phyloP scores from a whole-genome alignment of 1,139 yeast genomes.

The Taiozyma sp. region DNA sequence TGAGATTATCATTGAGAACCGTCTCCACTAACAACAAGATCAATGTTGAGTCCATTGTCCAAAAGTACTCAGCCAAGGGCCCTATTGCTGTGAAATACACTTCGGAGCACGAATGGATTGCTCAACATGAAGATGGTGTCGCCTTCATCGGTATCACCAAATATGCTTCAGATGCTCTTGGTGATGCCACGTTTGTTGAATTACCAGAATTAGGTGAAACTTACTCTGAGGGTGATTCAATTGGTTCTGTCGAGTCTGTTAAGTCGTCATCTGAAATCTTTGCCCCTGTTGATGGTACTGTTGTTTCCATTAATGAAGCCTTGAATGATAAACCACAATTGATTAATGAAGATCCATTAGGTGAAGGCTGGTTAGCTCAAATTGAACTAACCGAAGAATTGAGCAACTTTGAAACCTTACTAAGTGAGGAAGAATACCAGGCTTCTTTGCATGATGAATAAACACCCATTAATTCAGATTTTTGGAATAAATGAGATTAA shows the following conservation, averaged over 20 bases:
- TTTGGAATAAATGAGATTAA: not conserved
- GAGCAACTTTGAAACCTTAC: slow-evolving; percentile 59
- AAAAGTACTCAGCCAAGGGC: slow-evolving; percentile 18
- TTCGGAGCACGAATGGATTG: slow-evolving; percentile 94
- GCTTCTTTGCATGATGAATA: slow-evolving; percentile 23
- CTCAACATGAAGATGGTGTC: slow-evolving; percentile 74
- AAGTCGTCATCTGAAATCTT: slow-evolving; percentile 93
- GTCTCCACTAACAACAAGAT: slow-evolving; percentile 21
- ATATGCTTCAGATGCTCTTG: slow-evolving; percentile 97
- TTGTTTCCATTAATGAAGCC: slow-evolving; percentile 62
- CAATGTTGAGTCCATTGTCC: slow-evolving; percentile 19
- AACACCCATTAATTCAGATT: not conserved
- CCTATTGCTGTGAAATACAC: slow-evolving; percentile 49
- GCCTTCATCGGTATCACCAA: slow-evolving; percentile 86
- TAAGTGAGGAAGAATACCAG: slow-evolving; percentile 40
- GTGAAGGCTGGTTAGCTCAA: slow-evolving; percentile 90
- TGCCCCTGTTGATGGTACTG: slow-evolving; percentile 77
- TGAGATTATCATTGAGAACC: slow-evolving; percentile 14
- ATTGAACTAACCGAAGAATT: slow-evolving; percentile 48
- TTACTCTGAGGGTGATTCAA: slow-evolving; percentile 69
- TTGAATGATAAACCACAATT: slow-evolving; percentile 70
- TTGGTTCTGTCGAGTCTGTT: slow-evolving; percentile 93
- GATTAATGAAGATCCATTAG: slow-evolving; percentile 86
- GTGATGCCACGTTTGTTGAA: slow-evolving; percentile 94
- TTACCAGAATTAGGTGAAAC: slow-evolving; percentile 71